phyloP scores from a whole-genome alignment of 2,329 filamentous ascomycete genomes.

The Cladophialophora bantiana region DNA sequence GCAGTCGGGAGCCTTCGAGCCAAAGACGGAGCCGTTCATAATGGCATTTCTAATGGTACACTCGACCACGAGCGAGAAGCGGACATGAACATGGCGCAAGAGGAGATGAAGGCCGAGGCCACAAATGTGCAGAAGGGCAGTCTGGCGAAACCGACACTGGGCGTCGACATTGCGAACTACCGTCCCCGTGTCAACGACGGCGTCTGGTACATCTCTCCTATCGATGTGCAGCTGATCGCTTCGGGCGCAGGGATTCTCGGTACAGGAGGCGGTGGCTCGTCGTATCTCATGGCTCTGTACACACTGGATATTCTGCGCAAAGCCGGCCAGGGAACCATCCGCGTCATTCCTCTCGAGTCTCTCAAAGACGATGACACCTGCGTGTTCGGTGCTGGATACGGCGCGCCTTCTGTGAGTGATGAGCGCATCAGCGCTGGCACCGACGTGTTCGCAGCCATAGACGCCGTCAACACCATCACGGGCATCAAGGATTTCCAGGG shows the following conservation, averaged over 20 bases:
- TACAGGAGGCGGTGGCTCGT: constrained; percentile 51
- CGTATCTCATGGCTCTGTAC: constrained; percentile 57
- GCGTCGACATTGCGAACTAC: constrained; percentile 45
- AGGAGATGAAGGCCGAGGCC: constrained; percentile 33
- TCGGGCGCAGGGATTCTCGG: constrained; percentile 49
- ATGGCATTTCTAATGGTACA: constrained; percentile 39
- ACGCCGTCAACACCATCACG: constrained; percentile 47
- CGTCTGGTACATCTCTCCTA: constrained; percentile 49
- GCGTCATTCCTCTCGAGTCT: constrained; percentile 50
- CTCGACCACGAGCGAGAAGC: constrained; percentile 40
- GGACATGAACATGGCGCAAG: constrained; percentile 36
- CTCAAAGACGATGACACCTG: constrained; percentile 51
- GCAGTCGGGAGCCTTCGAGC: constrained; percentile 50
- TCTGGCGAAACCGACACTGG: constrained; percentile 24
- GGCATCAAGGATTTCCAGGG: constrained; percentile 47
- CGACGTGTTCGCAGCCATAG: constrained; percentile 45
- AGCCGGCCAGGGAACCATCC: constrained; percentile 46
- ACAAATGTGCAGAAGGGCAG: constrained; percentile 23
- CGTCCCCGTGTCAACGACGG: constrained; percentile 44
- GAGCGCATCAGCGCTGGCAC: constrained; percentile 42
- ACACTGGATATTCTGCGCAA: constrained; percentile 50
- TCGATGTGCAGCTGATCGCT: constrained; percentile 50
- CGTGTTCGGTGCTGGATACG: constrained; percentile 57
- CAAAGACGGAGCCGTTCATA: constrained; percentile 9
- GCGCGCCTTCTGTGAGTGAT: constrained; percentile 45